Conservation (phyloP, 2,329 filamentous ascomycete genomes). For the Davidsoniella neocaledoniae region DNA sequence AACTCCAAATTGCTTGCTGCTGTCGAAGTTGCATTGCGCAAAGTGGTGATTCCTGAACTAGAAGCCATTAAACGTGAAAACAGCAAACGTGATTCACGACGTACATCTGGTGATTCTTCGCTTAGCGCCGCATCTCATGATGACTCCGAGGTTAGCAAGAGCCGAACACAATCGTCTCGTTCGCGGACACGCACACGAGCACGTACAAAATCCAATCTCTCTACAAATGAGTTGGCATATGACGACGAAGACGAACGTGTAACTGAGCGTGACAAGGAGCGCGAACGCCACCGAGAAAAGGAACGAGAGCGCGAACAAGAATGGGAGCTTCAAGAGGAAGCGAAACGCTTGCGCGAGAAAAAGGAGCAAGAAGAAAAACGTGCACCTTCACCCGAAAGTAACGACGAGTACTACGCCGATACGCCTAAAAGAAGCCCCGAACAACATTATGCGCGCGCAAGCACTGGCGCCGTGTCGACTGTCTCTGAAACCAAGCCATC, state of each 20-base stretch:
- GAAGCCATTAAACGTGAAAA: constrained; percentile 83
- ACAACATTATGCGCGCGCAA: constrained; percentile 20
- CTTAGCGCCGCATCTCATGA: constrained; percentile 37
- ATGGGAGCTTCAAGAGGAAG: constrained; percentile 26
- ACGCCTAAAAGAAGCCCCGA: constrained; percentile 31
- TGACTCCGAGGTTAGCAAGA: constrained; percentile 26
- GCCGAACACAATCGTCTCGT: constrained; percentile 21
- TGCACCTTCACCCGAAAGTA: constrained; percentile 2
- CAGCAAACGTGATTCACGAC: constrained; percentile 52
- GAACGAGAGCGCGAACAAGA: constrained; percentile 26
- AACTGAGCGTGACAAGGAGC: background rate
- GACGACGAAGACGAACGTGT: background rate
- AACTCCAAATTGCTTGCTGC: constrained; percentile 83
- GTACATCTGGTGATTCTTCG: constrained; percentile 45
- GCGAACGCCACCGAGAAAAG: background rate
- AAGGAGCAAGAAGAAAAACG: too few species aligned
- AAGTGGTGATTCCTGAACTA: constrained; percentile 78
- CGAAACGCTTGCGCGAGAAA: constrained; percentile 17
- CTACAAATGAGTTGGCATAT: constrained; percentile 30
- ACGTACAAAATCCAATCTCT: constrained; percentile 16
- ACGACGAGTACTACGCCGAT: constrained; percentile 15
- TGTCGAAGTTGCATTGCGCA: constrained; percentile 81
- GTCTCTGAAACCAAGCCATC: constrained; percentile 20
- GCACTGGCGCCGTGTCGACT: constrained; percentile 23
- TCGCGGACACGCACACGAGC: constrained; percentile 13